Percentiles rank a stretch among this genome's conserved stretches.
These are phyloP conservation scores for Hymenoscyphus scutula DNA, from an alignment of 2,329 filamentous ascomycete species.

Conservation along the genomic window DNA sequence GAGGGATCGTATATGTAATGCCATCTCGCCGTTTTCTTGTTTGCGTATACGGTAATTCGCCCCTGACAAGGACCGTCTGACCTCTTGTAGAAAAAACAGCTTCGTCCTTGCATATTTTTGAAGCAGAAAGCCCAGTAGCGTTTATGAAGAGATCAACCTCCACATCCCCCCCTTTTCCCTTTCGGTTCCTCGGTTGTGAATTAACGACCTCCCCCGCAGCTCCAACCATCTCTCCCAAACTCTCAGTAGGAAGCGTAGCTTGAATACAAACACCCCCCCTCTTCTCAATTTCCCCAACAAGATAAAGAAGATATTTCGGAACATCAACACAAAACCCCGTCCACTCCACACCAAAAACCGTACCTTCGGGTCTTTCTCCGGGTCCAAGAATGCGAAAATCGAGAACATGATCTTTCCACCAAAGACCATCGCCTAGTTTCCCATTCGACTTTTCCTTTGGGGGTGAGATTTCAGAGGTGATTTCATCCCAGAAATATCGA, in stretches of 20 bases:
- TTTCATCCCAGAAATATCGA: too few relatives aligned
- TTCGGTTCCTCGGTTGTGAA: too few relatives aligned
- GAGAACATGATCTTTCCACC: slow-evolving; percentile 9
- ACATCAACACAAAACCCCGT: slow-evolving; percentile 21
- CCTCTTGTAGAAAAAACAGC: slow-evolving; percentile 44
- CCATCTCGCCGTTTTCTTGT: slow-evolving; percentile 8
- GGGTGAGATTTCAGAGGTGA: too few relatives aligned
- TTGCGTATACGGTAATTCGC: slow-evolving; percentile 28
- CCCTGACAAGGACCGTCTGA: slow-evolving; percentile 46
- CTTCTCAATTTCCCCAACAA: slow-evolving; percentile 23
- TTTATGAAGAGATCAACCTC: slow-evolving; percentile 39
- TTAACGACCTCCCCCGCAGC: too few relatives aligned
- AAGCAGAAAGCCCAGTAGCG: slow-evolving; percentile 42
- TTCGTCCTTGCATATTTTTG: slow-evolving; percentile 37
- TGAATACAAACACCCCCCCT: too few relatives aligned
- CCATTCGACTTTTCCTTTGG: slow-evolving; percentile 32
- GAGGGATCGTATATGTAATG: slow-evolving; percentile 43
- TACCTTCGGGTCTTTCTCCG: slow-evolving; percentile 12
- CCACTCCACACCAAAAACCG: slow-evolving; percentile 12
- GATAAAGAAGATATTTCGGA: slow-evolving; percentile 19
- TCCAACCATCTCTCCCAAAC: too few relatives aligned
- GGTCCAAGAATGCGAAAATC: slow-evolving; percentile 3
- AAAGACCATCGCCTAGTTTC: slow-evolving; percentile 19
- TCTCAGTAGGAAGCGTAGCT: too few relatives aligned
- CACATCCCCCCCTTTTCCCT: too few relatives aligned